Evolutionary conservation across 2,329 filamentous ascomycete species (phyloP).

Genomic region (Chaetomium sp.): DNA sequence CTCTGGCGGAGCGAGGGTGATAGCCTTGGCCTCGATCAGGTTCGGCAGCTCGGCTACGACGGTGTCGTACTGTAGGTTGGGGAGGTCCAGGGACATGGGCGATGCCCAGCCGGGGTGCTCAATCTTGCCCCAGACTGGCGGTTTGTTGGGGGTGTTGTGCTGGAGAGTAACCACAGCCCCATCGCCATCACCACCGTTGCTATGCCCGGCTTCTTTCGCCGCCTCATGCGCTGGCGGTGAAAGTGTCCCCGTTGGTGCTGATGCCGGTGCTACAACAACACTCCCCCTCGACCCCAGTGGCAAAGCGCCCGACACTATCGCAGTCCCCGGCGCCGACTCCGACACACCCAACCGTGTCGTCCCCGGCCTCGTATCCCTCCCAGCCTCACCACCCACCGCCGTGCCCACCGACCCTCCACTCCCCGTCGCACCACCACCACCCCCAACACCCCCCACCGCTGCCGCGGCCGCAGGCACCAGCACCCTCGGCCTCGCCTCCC

Average conservation of each 20-base stretch:
- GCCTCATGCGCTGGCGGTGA: conserved; percentile 3
- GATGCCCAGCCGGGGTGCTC: conserved; percentile 86
- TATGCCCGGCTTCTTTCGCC: conserved; percentile 34
- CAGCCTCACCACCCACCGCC: too few relatives aligned
- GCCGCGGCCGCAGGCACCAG: conserved; percentile 11
- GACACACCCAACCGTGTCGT: too few relatives aligned
- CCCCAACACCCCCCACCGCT: neutral
- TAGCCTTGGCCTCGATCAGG: conserved; percentile 84
- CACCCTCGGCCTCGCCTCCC: conserved; percentile 65
- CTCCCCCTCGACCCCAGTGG: too few relatives aligned
- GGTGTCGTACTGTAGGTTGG: conserved; percentile 73
- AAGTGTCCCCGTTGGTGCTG: neutral
- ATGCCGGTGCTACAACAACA: too few relatives aligned
- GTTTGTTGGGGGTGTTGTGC: conserved; percentile 26
- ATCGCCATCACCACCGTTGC: too few relatives aligned
- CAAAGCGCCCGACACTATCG: too few relatives aligned
- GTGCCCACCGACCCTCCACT: too few relatives aligned
- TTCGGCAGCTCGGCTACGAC: conserved; percentile 81
- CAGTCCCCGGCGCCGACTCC: too few relatives aligned
- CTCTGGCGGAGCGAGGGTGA: conserved; percentile 68
- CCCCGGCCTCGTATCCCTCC: too few relatives aligned
- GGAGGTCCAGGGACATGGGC: conserved; percentile 65
- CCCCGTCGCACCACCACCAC: neutral
- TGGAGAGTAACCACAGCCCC: conserved; percentile 33
- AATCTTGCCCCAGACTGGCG: conserved; percentile 70